These are phyloP conservation scores for Neonectria magnoliae DNA, from an alignment of 2,329 filamentous ascomycete species.

Conservation along the genomic window DNA sequence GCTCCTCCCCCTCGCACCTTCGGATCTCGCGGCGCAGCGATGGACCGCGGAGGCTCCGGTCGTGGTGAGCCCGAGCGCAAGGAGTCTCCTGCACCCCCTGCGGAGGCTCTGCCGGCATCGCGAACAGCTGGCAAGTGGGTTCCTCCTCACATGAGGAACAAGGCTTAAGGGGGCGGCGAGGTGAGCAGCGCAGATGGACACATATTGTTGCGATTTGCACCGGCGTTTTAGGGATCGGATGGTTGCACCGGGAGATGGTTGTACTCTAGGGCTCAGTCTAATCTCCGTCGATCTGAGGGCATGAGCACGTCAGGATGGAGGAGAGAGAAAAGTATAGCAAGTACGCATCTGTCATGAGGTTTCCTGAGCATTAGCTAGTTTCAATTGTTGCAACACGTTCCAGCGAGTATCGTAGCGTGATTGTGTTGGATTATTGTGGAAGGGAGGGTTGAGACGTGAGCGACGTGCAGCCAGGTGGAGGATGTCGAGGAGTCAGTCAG, in stretches of 20 bases:
- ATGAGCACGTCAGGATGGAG: slow-evolving; percentile 44
- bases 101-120: slow-evolving; percentile 62
- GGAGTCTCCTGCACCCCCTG: slow-evolving; percentile 53
- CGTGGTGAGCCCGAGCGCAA: slow-evolving; percentile 44
- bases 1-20: slow-evolving; percentile 52
- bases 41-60: slow-evolving; percentile 56
- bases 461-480: not conserved
- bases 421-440: not conserved
- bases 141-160: slow-evolving; percentile 57
- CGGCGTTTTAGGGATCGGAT: slow-evolving; percentile 51
- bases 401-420: slow-evolving; percentile 8
- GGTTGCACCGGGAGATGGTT: slow-evolving; percentile 46
- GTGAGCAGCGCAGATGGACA: slow-evolving; percentile 32
- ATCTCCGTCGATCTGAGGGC: slow-evolving; percentile 45
- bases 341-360: slow-evolving; percentile 41
- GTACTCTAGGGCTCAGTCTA: slow-evolving; percentile 52
- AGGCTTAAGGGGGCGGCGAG: slow-evolving; percentile 37
- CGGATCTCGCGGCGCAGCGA: slow-evolving; percentile 50
- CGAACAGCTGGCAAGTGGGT: slow-evolving; percentile 69
- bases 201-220: slow-evolving; percentile 47
- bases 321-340: slow-evolving; percentile 40
- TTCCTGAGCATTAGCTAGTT: slow-evolving; percentile 41
- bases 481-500: not conserved
- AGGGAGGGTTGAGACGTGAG: not conserved
- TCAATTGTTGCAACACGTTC: slow-evolving; percentile 31